Percentiles rank a stretch among this genome's conserved stretches.
Evolutionary conservation across 352 stramenopile species (phyloP).

Genomic region (Aphanomyces euteiches): DNA sequence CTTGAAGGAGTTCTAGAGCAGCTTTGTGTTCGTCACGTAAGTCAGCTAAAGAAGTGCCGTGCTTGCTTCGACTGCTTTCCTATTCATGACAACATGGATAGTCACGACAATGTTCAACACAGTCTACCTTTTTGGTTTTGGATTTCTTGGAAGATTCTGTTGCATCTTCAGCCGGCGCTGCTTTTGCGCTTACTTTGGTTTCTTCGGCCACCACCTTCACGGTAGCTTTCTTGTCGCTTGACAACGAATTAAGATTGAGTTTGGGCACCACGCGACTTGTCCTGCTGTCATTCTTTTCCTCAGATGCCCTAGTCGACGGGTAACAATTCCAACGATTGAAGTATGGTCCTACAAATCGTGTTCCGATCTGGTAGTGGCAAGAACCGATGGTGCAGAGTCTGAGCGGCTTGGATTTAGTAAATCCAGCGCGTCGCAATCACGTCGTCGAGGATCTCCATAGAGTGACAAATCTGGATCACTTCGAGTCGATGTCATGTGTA

Average conservation of each 20-base stretch:
- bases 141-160: no score
- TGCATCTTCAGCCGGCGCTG: neutral
- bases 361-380: neutral
- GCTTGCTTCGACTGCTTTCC: neutral
- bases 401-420: constrained; percentile 34
- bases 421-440: constrained; percentile 49
- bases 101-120: neutral
- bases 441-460: constrained; percentile 42
- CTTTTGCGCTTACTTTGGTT: constrained; percentile 1
- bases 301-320: no score
- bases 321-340: constrained; percentile 26
- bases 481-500: constrained; percentile 37
- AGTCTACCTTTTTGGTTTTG: constrained; percentile 20
- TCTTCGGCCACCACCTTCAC: constrained; percentile 11
- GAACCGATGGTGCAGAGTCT: constrained; percentile 14
- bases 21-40: constrained; percentile 71
- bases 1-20: constrained; percentile 64
- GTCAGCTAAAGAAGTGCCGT: constrained; percentile 59
- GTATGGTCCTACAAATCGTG: neutral
- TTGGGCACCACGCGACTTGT: constrained; percentile 8
- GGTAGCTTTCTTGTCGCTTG: constrained; percentile 3
- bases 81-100: constrained; percentile 3
- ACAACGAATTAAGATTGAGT: constrained; percentile 12
- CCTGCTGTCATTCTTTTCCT: no score
- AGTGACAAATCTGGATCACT: constrained; percentile 54